Base-by-base conservation (phyloP, 2,329 filamentous ascomycete genomes). In the Penicillium sp. region DNA sequence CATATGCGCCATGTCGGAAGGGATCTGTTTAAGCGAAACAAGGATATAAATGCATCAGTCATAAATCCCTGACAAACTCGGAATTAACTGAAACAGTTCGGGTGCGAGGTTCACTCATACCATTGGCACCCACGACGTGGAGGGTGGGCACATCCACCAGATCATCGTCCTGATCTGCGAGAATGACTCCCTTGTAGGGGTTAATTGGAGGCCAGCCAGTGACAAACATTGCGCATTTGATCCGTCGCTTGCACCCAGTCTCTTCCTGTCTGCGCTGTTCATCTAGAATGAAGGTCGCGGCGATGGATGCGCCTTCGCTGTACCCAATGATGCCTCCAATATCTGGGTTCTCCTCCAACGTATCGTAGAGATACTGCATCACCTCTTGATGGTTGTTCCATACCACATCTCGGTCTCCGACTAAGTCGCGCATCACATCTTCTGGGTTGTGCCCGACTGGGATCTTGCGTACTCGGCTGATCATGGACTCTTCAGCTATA, bases 261-360 rank as follows among this genome's bases (percentile, higher is more conserved):
- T 74, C 72, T 53, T 76, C 65, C 24, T 71, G 70, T 42, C 80
- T 75, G 4, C 78, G 74, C 58, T 80, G 75, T 67, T 86, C 84
- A 55, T 85, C 81, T 3, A 87, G 73, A 9, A 87, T 75, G 9
- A 85, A 69, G 0, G 82, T 85, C 0, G 82, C 82, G 0, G 85
- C 86, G 15, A 85, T 80, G 0, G 83, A 83, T 1, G 86, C 85
- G 3, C 86, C 86, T 69, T 88, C 86, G 0, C 85, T 87, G 67
- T 88, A 88, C 1, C 86, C 86, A 19, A 88, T 79, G 50, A 88
- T 82, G 2, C 83, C 86, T 61, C 84, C 81, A 60, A 85, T 81
- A 24, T 70, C 68, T 10, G 67, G 65, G 24, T 70, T 59, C 17
- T 60, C 76, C 17, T 84, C 79, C 65, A 86, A 76, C 6, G 82